phyloP scores from a whole-genome alignment of 192 early-diverging fungal genomes.

The Physocladia obscura region DNA sequence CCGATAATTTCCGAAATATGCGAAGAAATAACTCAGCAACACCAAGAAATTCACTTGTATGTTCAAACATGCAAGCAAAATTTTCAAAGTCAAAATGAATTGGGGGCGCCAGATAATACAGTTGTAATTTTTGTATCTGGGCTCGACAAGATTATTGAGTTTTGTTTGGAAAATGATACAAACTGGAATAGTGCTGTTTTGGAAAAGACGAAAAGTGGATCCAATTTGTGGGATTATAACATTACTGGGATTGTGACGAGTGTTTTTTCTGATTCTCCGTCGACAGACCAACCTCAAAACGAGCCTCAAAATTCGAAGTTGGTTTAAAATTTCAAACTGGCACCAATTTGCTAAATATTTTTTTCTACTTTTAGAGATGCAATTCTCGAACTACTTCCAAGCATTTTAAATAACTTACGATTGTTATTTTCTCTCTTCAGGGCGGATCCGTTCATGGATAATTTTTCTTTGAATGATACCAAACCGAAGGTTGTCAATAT shows the following conservation, averaged over 20 bases:
- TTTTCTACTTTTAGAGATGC: conserved; percentile 4
- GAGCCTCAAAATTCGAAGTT: conserved; percentile 20
- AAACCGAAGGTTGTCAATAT: neutral
- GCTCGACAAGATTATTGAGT: conserved; percentile 58
- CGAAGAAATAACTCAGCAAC: conserved; percentile 49
- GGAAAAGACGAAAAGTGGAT: conserved; percentile 16
- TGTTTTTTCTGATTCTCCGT: conserved; percentile 15
- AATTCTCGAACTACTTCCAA: conserved; percentile 33
- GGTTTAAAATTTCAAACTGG: too few species aligned
- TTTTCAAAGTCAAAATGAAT: neutral
- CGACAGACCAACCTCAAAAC: neutral
- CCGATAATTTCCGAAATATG: conserved; percentile 65
- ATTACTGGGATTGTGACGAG: conserved; percentile 18
- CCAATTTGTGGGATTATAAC: conserved; percentile 33
- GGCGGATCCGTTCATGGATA: neutral
- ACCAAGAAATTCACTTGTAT: conserved; percentile 1
- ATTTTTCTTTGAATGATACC: neutral
- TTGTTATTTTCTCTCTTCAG: conserved; percentile 29
- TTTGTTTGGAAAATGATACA: conserved; percentile 43
- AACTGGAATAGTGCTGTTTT: conserved; percentile 6
- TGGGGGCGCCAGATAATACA: conserved; percentile 44
- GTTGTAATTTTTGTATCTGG: conserved; percentile 53
- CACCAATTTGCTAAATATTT: too few species aligned
- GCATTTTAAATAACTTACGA: conserved; percentile 29
- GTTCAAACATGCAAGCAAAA: neutral